Evolutionary conservation across 2,329 filamentous ascomycete species (phyloP), one percentile per base, ranked within the genome.

Genomic region (Fusarium sp.): DNA sequence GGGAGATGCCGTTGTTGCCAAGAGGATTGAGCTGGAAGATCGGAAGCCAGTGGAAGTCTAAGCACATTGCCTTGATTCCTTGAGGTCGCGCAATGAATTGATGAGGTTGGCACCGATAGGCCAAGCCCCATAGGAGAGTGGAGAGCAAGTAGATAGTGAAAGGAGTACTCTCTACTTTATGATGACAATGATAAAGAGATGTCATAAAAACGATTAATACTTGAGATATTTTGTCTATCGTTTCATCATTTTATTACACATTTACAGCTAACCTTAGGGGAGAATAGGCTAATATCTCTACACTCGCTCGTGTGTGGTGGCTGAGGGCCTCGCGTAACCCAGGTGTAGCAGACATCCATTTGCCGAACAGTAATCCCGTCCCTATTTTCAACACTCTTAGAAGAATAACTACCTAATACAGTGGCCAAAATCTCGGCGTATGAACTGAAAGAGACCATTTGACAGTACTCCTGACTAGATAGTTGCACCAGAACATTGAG

Each of bases 21-120:
- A 64, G 38, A 65, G 47, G 43, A 69, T 69, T 15, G 65, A 73
- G 33, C 38, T 73, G 14, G 62, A 71, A 25, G 65, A 73, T 2
- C 64, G 50, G 25, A 66, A 69, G 40, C n/a, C 37, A n/a, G 56
- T 7, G 4, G 56, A 63, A 14, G 38, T 43, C 1, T 47, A 65
- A 17, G 57, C 50, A 11, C 56, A 63, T n/a, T 25, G 25, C 12
- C 25, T 50, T 52, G 15, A n/a, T 30, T 7, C 1, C 25, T 52
- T 14, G 47, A 20, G 47, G 10, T 52, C 12, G 12, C 22, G 2
- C 10, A 32, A 30, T 3, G 9, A 5, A 32, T 52, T n/a, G 6
- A 11, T 10, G 17, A 52, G 47, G 25, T 11, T 32, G 27, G 20
- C 12, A 15, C 20, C 4, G 15, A 45, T 15, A 14, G 20, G 4